Evolutionary conservation across 2,329 filamentous ascomycete genomes (phyloP).

Genomic region (Ciborinia camelliae): DNA sequence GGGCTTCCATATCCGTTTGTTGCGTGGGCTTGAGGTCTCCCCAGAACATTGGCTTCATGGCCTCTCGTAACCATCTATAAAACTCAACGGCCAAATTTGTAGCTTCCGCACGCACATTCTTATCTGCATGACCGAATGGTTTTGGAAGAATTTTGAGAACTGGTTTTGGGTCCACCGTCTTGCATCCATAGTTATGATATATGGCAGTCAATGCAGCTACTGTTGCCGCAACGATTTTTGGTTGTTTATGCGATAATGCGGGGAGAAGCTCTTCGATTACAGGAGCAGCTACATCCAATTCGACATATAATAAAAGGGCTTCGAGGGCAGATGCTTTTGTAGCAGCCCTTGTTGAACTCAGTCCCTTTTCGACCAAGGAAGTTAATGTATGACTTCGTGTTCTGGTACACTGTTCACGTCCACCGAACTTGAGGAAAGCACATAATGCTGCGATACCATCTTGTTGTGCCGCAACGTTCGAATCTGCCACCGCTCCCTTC

Average conservation of each 20-base stretch:
- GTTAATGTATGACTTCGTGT: constrained; percentile 72
- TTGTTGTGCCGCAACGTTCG: constrained; percentile 94
- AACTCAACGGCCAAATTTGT: constrained; percentile 89
- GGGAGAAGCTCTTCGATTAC: constrained; percentile 89
- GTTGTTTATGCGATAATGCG: constrained; percentile 79
- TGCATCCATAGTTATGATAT: constrained; percentile 92
- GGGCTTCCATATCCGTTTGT: constrained; percentile 86
- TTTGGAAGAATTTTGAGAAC: constrained; percentile 86
- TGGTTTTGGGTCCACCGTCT: constrained; percentile 88
- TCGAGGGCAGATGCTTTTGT: constrained; percentile 87
- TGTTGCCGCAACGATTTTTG: constrained; percentile 78
- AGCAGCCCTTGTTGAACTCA: constrained; percentile 80
- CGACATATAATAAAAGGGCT: constrained; percentile 81
- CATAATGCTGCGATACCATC: constrained; percentile 86
- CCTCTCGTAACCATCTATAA: constrained; percentile 94
- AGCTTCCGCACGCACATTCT: constrained; percentile 93
- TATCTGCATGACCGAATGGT: constrained; percentile 92
- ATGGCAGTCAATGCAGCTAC: constrained; percentile 76
- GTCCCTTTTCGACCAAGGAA: constrained; percentile 85
- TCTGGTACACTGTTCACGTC: constrained; percentile 71
- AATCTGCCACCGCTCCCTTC: constrained; percentile 90
- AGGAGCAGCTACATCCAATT: constrained; percentile 80
- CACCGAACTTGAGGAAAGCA: constrained; percentile 88
- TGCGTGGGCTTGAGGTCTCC: constrained; percentile 91
- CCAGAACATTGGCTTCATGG: constrained; percentile 99